phyloP scores from a whole-genome alignment of 192 early-diverging fungal species.

The Ambispora gerdemannii region DNA sequence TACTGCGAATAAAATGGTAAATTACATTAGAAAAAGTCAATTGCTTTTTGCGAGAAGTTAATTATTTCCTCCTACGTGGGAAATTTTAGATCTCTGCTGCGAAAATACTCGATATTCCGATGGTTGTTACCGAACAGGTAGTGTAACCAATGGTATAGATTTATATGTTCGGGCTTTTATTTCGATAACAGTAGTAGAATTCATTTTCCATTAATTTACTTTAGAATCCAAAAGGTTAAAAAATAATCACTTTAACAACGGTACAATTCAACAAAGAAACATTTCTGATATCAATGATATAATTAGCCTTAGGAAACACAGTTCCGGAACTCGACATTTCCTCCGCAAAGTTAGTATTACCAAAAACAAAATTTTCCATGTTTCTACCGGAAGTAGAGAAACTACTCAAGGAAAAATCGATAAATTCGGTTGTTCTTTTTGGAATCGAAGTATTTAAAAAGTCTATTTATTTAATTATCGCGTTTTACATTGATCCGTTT shows the following conservation, averaged over 20 bases:
- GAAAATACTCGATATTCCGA: conserved; percentile 72
- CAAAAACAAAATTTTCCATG: conserved; percentile 94
- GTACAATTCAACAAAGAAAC: not conserved
- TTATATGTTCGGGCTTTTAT: not conserved
- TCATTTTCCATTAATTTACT: not conserved
- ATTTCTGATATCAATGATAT: not conserved
- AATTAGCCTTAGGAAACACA: conserved; percentile 72
- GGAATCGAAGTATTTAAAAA: conserved; percentile 76
- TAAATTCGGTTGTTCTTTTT: conserved; percentile 75
- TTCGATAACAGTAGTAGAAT: not conserved
- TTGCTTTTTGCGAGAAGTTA: not conserved
- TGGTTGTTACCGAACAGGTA: conserved; percentile 89
- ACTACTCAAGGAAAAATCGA: conserved; percentile 47
- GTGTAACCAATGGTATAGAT: conserved; percentile 15
- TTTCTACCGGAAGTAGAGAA: conserved; percentile 56
- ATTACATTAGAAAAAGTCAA: not conserved
- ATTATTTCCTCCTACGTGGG: not conserved
- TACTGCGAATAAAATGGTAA: conserved; percentile 86
- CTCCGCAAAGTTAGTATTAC: conserved; percentile 52
- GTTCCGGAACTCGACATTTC: conserved; percentile 72
- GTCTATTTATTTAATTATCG: too few relatives aligned
- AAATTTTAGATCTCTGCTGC: conserved; percentile 60
- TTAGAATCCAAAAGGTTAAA: conserved; percentile 56
- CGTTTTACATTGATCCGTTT: not conserved
- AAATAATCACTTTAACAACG: not conserved